Base-by-base conservation (phyloP, 305 asterid species). In the Caryopteris hybrid region DNA sequence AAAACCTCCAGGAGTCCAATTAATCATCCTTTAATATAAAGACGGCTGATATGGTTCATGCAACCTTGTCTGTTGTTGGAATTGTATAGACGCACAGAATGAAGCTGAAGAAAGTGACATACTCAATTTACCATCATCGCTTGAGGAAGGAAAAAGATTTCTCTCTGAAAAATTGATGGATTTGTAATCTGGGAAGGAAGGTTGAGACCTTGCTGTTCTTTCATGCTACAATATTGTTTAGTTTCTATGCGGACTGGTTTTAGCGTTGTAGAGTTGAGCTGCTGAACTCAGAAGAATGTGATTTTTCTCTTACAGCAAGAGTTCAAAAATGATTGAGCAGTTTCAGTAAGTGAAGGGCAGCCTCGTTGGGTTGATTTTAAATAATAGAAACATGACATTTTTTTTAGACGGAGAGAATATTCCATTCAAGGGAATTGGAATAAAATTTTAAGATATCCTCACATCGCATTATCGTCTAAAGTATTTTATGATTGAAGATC, bases 1-100 rank as follows among this genome's bases (percentile, higher is more conserved):
- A 38, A 74, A 52, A 39, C 86, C 83, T 59, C 83, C 81, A 0
- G 84, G 81, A 16, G 80, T 84, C 47, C 66, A 79, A 27, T 50
- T 84, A 38, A n/a, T 81, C 33, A 75, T 84, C 62, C 85, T 84
- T 12, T 84, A 66, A 75, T 62, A 23, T 22, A 25, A 14, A 11
- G 16, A 50, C 5, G 18, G 27, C 20, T 14, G 63, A 21, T 14
- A 18, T 4, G 60, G n/a, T n/a, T n/a, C n/a, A n/a, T n/a, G n/a
- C n/a, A 50, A 45, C 2, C 61, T 46, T 51, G 55, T 56, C 54
- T 42, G 68, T 20, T 27, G 42, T 51, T 50, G 25, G 16, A 25
- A 47, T 8, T 58, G 60, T 75, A 78, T 58, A 33, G 54, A 61
- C 16, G 34, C 51, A 61, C 43, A 23, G 61, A 13, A 16, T 7